Evolutionary conservation across 2,329 filamentous ascomycete genomes (phyloP), one percentile per base, ranked within the genome.

Genomic region (Pezicula rhizophila): DNA sequence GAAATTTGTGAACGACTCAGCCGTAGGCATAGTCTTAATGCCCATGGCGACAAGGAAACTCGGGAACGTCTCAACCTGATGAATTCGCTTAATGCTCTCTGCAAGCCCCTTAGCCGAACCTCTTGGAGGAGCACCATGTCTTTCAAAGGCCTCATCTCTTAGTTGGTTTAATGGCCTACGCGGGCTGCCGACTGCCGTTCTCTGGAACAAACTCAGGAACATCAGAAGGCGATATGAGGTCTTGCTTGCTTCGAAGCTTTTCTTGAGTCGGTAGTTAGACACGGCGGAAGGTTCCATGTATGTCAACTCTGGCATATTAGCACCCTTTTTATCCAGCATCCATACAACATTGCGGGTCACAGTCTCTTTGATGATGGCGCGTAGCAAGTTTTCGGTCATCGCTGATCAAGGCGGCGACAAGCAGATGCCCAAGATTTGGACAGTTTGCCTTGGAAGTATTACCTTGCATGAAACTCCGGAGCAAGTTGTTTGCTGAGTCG

Each of bases 171-270:
- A 62, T 1, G 67, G 54, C 28, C 65, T 68, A 7, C 57, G 57
- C 2, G 63, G 57, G 15, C 55, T 62, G 0, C 66, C 66, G 2
- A 73, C 67, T 3, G 70, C 72, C 0, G 67, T 70, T 42, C 62
- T 68, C 8, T 70, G 69, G 60, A 78, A 77, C 12, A 77, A 64
- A 48, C 74, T 72, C 8, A 71, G 68, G 61, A 78, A 76, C 74
- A 78, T 77, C 23, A 78, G 65, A 4, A 77, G 67, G 2, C 72
- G 69, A 57, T 77, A 77, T 0, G 71, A 74, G 1, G 71, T 75
- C 25, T 62, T 65, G 17, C 66, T 70, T 12, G 69, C 73, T 12
- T 68, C 58, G 56, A 75, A 78, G 0, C 72, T 77, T 53, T 68
- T 68, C 41, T 64, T 51, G 1, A 78, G 65, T 8, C 74, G 72